These are phyloP conservation scores for Oryza meridionalis DNA, from an alignment of 176 grass and related monocot genomes.

Conservation along the genomic window DNA sequence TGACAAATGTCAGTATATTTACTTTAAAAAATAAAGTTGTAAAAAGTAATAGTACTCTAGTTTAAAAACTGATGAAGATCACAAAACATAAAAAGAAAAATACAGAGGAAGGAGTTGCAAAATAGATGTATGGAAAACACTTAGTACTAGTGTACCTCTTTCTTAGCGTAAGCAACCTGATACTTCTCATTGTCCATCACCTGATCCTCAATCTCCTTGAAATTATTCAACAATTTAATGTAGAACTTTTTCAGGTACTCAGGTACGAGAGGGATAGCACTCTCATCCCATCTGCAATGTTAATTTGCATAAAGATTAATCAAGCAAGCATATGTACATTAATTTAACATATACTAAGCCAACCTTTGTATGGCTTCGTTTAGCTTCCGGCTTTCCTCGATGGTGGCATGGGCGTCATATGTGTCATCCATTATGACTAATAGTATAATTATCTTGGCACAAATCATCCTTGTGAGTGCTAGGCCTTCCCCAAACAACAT, in stretches of 20 bases:
- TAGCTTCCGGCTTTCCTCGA: slow-evolving; percentile 16
- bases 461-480: not conserved
- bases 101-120: no score
- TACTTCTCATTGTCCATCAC: not conserved
- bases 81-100: no score
- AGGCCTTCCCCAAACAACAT: slow-evolving; percentile 5
- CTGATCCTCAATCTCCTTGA: slow-evolving; percentile 38
- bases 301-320: no score
- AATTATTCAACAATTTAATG: not conserved
- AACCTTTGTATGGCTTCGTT: slow-evolving; percentile 37
- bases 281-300: slow-evolving; percentile 29
- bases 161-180: not conserved
- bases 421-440: slow-evolving; percentile 32
- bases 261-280: not conserved
- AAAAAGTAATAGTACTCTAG: no score
- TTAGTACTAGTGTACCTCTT: not conserved
- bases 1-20: no score
- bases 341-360: not conserved
- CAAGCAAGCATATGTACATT: no score
- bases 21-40: no score
- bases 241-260: slow-evolving; percentile 30
- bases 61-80: no score
- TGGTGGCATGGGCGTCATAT: slow-evolving; percentile 35
- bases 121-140: no score
- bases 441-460: not conserved